A percentile compares a stretch with the other conserved stretches of the same genome.
Conservation (phyloP, 345 rosid genomes). For the Diplotaxis tenuifolia region DNA sequence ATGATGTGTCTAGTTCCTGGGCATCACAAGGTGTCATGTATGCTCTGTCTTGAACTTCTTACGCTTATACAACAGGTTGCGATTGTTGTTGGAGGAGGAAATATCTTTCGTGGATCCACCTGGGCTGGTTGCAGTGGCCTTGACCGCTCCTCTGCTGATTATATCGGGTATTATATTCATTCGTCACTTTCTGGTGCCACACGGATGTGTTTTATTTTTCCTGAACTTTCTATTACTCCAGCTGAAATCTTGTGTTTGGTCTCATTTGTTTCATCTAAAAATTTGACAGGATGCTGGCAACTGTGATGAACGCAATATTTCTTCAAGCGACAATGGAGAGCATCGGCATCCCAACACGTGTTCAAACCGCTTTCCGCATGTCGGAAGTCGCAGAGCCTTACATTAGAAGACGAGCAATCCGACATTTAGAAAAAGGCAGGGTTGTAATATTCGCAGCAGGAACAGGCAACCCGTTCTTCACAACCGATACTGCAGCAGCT, state of each 20-base stretch:
- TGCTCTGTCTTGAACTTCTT: constrained; percentile 9
- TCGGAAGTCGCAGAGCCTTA: constrained; percentile 97
- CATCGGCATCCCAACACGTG: constrained; percentile 89
- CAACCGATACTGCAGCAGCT: constrained; percentile 95
- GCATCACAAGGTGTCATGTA: too few relatives aligned
- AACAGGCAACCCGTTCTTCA: constrained; percentile 96
- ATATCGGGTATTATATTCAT: constrained; percentile 62
- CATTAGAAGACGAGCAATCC: constrained; percentile 77
- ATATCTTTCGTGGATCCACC: constrained; percentile 88
- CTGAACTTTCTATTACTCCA: not conserved
- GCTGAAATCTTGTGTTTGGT: not conserved
- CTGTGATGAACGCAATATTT: constrained; percentile 93
- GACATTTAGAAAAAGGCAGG: constrained; percentile 96
- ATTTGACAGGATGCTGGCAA: constrained; percentile 79
- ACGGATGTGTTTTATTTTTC: not conserved
- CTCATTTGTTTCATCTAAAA: constrained; percentile 12
- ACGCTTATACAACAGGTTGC: constrained; percentile 57
- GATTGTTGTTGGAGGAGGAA: constrained; percentile 94
- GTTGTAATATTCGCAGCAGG: constrained; percentile 98
- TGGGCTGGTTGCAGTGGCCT: constrained; percentile 97
- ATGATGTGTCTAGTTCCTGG: constrained; percentile 13
- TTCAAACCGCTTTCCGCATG: constrained; percentile 95
- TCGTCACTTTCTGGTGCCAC: not conserved
- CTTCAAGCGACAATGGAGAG: constrained; percentile 99
- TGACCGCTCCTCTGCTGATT: constrained; percentile 97